These are phyloP conservation scores for Priceomyces medius DNA, from an alignment of 805 yeast species.

Conservation along the genomic window DNA sequence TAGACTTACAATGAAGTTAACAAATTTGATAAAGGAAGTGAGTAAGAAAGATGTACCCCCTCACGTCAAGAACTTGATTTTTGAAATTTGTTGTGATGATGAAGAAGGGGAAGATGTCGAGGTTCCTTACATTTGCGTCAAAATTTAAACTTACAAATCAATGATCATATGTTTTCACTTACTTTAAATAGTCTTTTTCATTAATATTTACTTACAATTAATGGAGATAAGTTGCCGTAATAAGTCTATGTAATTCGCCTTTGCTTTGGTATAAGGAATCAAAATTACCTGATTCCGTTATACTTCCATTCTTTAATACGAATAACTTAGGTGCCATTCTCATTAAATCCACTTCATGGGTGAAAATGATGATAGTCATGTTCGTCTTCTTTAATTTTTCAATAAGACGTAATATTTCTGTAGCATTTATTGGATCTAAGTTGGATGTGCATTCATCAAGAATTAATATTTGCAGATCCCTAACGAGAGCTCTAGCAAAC, in stretches of 20 bases:
- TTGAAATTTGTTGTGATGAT: conserved; percentile 93
- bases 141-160: conserved; percentile 18
- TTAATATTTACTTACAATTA: neutral
- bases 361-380: conserved; percentile 56
- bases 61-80: conserved; percentile 72
- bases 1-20: conserved; percentile 62
- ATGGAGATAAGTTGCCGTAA: neutral
- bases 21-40: conserved; percentile 78
- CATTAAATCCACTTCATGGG: conserved; percentile 75
- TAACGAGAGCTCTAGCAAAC: conserved; percentile 75
- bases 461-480: conserved; percentile 63
- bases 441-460: conserved; percentile 92
- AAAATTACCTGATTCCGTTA: conserved; percentile 47
- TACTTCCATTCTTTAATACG: conserved; percentile 47
- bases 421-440: conserved; percentile 64
- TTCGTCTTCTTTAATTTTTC: conserved; percentile 20
- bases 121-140: conserved; percentile 79
- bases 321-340: conserved; percentile 51
- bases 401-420: conserved; percentile 51
- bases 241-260: conserved; percentile 25
- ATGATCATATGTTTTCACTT: too few species aligned
- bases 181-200: neutral
- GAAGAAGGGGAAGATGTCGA: conserved; percentile 92
- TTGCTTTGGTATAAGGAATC: conserved; percentile 16
- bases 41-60: conserved; percentile 77